Conservation (phyloP, 1,284 basidiomycete genomes). For the Boletus holoroseus region DNA sequence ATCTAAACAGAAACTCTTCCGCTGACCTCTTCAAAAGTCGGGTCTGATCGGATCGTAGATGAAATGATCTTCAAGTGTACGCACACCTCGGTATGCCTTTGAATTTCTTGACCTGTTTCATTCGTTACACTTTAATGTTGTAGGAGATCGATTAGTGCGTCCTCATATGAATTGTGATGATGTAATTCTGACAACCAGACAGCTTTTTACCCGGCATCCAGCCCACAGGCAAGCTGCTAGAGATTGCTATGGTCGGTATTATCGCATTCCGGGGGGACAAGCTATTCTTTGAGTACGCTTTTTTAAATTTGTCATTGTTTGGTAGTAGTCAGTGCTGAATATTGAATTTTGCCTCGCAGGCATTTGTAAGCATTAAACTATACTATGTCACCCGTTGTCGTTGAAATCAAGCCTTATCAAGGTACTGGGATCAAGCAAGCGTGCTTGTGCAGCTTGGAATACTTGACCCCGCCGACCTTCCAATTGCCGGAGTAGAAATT, state of each 20-base stretch:
- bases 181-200: constrained; percentile 1
- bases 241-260: constrained; percentile 47
- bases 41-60: constrained; percentile 43
- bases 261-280: constrained; percentile 50
- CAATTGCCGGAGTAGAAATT: constrained; percentile 39
- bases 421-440: constrained; percentile 48
- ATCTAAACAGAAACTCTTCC: neutral
- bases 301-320: neutral
- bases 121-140: constrained; percentile 3
- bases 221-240: constrained; percentile 42
- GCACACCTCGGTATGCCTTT: constrained; percentile 37
- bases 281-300: constrained; percentile 45
- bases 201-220: constrained; percentile 43
- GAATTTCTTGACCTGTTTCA: neutral
- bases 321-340: neutral
- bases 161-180: neutral
- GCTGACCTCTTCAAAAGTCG: constrained; percentile 30
- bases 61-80: constrained; percentile 46
- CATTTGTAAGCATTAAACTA: constrained; percentile 19
- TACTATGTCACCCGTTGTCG: neutral
- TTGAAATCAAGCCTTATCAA: constrained; percentile 15
- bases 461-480: constrained; percentile 33
- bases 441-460: constrained; percentile 41
- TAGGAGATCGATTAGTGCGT: constrained; percentile 46
- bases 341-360: constrained; percentile 10